Conservation (phyloP, 768 basidiomycete genomes). For the Phylloporus rhodoxanthus region DNA sequence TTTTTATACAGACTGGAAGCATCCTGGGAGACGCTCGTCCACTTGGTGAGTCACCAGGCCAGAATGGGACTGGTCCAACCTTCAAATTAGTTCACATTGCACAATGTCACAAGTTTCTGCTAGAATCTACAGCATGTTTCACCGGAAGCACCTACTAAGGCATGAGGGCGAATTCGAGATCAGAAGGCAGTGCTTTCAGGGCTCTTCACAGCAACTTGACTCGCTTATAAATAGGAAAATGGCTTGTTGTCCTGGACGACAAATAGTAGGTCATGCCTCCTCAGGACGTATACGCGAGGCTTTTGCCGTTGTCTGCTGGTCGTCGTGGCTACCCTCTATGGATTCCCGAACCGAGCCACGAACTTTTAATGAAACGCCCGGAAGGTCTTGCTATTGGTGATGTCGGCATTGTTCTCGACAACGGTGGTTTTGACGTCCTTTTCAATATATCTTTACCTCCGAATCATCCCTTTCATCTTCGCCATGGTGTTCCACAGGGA, state of each 20-base stretch:
- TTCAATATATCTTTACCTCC: slow-evolving; percentile 28
- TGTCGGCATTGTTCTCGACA: slow-evolving; percentile 24
- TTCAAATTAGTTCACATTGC: no score
- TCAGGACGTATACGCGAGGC: background rate
- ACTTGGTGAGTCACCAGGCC: no score
- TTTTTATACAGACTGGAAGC: no score
- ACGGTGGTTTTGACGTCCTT: slow-evolving; percentile 31
- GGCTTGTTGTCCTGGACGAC: background rate
- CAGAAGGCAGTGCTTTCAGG: no score
- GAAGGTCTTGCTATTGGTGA: slow-evolving; percentile 32
- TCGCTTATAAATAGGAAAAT: background rate
- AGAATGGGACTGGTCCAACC: no score
- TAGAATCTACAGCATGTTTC: no score
- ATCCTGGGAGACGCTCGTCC: no score
- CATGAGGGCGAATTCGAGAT: no score
- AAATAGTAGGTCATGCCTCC: background rate
- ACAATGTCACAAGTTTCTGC: no score
- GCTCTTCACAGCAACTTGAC: no score
- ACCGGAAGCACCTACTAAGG: no score
- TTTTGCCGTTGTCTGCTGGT: background rate
- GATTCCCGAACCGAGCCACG: slow-evolving; percentile 13
- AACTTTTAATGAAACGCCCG: slow-evolving; percentile 21
- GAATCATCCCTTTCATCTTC: slow-evolving; percentile 18
- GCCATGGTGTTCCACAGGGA: slow-evolving; percentile 19
- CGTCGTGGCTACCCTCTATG: slow-evolving; percentile 14